phyloP scores from a whole-genome alignment of 2,329 filamentous ascomycete genomes.

The Aspergillus bombycis region DNA sequence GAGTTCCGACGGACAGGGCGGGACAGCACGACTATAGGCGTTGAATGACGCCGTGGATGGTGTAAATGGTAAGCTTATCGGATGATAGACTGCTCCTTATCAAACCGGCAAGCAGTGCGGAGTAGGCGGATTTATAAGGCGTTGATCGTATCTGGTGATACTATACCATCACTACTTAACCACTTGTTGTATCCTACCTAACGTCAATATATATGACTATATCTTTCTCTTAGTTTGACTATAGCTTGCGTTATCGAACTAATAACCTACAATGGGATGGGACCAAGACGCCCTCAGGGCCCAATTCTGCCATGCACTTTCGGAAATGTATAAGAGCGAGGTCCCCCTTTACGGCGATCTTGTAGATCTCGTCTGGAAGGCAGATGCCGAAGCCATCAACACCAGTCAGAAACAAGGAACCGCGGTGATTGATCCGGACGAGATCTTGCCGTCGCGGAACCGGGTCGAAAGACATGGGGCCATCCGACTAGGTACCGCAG shows the following conservation, averaged over 20 bases:
- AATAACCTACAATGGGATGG: conserved; percentile 18
- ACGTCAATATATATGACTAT: neutral
- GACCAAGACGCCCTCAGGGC: conserved; percentile 31
- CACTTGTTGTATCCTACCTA: neutral
- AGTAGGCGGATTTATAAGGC: neutral
- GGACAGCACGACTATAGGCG: neutral
- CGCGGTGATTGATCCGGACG: conserved; percentile 22
- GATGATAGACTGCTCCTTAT: neutral
- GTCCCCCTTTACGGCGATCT: conserved; percentile 39
- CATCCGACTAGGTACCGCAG: conserved; percentile 51
- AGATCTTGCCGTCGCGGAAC: conserved; percentile 24
- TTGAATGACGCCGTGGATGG: neutral
- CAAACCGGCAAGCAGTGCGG: neutral
- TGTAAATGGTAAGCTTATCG: neutral
- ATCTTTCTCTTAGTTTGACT: neutral
- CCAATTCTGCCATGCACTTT: conserved; percentile 35
- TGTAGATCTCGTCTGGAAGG: conserved; percentile 33
- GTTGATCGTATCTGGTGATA: neutral
- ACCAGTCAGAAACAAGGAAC: conserved; percentile 10
- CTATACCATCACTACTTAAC: neutral
- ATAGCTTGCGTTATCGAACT: neutral
- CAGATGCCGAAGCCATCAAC: conserved; percentile 28
- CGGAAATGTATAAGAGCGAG: conserved; percentile 40
- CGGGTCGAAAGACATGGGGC: conserved; percentile 50
- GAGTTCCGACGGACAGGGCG: neutral